Percentiles rank a stretch among this genome's conserved stretches.
phyloP scores from a whole-genome alignment of 2,329 filamentous ascomycete species.

The Fusarium miscanthi region DNA sequence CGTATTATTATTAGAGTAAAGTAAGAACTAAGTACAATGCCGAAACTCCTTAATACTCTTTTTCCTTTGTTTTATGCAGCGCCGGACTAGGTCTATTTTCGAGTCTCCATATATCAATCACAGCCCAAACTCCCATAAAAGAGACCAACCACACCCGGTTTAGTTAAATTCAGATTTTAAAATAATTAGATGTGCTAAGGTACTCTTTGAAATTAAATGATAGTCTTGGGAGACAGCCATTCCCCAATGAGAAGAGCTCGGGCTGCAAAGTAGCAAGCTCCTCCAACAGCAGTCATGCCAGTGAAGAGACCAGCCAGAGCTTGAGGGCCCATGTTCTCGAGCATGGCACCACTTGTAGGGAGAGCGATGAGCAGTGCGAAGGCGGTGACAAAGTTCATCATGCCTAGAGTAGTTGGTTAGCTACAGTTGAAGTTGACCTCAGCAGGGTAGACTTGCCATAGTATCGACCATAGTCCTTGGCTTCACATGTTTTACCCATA shows the following conservation, averaged over 20 bases:
- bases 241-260: conserved; percentile 42
- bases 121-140: not conserved
- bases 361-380: conserved; percentile 59
- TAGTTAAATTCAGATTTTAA: not conserved
- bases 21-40: not conserved
- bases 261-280: conserved; percentile 47
- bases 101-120: not conserved
- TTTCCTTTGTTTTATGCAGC: not conserved
- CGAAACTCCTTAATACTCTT: not conserved
- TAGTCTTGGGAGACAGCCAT: conserved; percentile 37
- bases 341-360: conserved; percentile 58
- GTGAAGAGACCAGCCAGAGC: conserved; percentile 59
- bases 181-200: not conserved
- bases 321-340: conserved; percentile 57
- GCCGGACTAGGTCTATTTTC: not conserved
- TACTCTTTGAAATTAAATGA: conserved; percentile 16
- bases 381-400: conserved; percentile 58
- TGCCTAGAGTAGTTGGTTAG: conserved; percentile 48
- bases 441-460: conserved; percentile 39
- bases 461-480: conserved; percentile 59
- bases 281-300: conserved; percentile 53
- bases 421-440: not conserved
- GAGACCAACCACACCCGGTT: too few species aligned
- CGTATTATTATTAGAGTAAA: not conserved
- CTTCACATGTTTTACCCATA: conserved; percentile 58